Evolutionary conservation across 192 early-diverging fungal genomes (phyloP).

Genomic region (Pilaira anomala): DNA sequence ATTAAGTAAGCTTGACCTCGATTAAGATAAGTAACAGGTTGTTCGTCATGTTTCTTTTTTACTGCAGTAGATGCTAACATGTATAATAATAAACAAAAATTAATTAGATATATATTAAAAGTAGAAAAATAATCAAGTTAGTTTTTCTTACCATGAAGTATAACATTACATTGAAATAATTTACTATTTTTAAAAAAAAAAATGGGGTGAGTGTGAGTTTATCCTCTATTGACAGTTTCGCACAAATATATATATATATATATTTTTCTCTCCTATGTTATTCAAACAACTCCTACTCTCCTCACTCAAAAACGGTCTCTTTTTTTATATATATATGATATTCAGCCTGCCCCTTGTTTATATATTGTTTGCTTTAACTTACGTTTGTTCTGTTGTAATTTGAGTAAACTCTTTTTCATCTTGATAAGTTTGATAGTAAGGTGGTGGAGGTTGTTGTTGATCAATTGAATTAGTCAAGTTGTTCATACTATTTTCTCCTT

Average conservation of each 20-base stretch:
- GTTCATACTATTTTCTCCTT: neutral
- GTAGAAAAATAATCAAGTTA: neutral
- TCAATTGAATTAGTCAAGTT: too few relatives aligned
- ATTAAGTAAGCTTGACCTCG: constrained; percentile 48
- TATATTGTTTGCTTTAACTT: neutral
- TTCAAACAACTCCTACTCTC: neutral
- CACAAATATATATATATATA: too few relatives aligned
- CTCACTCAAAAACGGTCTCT: neutral
- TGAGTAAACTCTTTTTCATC: too few relatives aligned
- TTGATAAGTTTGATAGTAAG: too few relatives aligned
- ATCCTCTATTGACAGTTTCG: constrained; percentile 1
- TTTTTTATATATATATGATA: too few relatives aligned
- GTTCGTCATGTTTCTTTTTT: constrained; percentile 48
- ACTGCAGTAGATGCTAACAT: constrained; percentile 47
- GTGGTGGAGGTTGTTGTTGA: too few relatives aligned
- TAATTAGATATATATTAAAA: neutral
- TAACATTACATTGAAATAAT: constrained; percentile 7
- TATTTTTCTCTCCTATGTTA: constrained; percentile 4
- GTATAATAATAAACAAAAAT: neutral
- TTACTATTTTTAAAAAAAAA: neutral
- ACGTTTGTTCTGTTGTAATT: neutral
- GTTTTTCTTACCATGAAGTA: constrained; percentile 13
- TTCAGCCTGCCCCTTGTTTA: neutral
- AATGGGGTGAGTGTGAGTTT: neutral
- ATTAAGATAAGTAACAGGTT: constrained; percentile 70